Conservation (phyloP, 2,329 filamentous ascomycete species). For the Allantophomopsis lycopodina region DNA sequence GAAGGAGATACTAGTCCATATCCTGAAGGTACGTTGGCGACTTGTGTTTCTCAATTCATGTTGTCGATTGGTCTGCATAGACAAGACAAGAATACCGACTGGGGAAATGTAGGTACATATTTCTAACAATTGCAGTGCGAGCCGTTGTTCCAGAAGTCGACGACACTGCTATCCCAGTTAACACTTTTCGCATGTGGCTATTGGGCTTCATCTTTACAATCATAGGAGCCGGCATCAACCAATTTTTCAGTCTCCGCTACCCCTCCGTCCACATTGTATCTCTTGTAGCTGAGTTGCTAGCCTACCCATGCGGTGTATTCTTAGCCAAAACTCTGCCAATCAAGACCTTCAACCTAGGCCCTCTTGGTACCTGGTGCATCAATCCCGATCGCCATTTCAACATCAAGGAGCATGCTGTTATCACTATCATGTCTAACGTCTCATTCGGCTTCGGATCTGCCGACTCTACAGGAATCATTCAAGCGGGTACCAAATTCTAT, state of each 20-base stretch:
- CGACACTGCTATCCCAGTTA: conserved; percentile 23
- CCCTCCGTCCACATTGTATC: conserved; percentile 25
- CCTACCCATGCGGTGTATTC: conserved; percentile 16
- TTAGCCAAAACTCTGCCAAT: not conserved
- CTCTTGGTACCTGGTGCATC: conserved; percentile 18
- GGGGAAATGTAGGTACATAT: not conserved
- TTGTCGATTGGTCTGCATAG: not conserved
- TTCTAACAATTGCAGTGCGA: conserved; percentile 16
- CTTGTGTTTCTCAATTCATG: not conserved
- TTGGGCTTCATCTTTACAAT: conserved; percentile 23
- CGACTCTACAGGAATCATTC: conserved; percentile 12
- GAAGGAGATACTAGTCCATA: conserved; percentile 30
- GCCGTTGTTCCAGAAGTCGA: conserved; percentile 29
- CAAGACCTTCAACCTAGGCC: not conserved
- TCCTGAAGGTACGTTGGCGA: conserved; percentile 42
- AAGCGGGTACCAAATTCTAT: conserved; percentile 36
- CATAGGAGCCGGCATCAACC: conserved; percentile 20
- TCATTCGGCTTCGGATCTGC: conserved; percentile 30
- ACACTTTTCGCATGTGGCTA: conserved; percentile 25
- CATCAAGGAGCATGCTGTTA: conserved; percentile 33
- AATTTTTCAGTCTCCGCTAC: conserved; percentile 27
- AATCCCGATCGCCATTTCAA: conserved; percentile 17
- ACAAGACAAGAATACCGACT: not conserved
- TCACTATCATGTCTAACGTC: conserved; percentile 34
- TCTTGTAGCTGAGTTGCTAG: conserved; percentile 25